Evolutionary conservation across 1,284 basidiomycete species (phyloP).

Genomic region (Sporisorium iseilematis-ciliati): DNA sequence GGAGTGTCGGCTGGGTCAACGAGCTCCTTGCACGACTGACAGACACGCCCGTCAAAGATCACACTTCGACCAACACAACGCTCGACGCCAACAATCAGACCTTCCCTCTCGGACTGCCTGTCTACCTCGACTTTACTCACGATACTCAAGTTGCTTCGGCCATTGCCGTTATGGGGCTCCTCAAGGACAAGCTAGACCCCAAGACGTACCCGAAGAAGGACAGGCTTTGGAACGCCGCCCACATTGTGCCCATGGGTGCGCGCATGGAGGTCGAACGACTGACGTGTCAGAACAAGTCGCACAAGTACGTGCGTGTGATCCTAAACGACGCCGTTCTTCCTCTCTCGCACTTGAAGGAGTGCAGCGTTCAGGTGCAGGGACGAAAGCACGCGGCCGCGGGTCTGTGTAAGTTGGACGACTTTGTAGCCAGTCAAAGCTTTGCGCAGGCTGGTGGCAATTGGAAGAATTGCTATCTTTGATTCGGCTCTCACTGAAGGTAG

Average conservation of each 20-base stretch:
- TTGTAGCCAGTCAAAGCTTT: slow-evolving; percentile 26
- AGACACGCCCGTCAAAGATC: slow-evolving; percentile 17
- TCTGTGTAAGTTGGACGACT: slow-evolving; percentile 20
- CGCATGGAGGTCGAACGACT: slow-evolving; percentile 20
- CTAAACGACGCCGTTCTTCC: slow-evolving; percentile 26
- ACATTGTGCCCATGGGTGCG: slow-evolving; percentile 25
- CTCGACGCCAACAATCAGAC: slow-evolving; percentile 17
- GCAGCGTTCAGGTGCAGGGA: slow-evolving; percentile 16
- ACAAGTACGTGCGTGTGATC: slow-evolving; percentile 25
- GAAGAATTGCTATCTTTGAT: slow-evolving; percentile 22
- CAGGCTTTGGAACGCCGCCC: slow-evolving; percentile 19
- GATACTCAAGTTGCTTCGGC: slow-evolving; percentile 25
- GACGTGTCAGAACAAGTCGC: slow-evolving; percentile 10
- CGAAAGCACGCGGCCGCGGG: slow-evolving; percentile 16
- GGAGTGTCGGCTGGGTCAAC: slow-evolving; percentile 34
- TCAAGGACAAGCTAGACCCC: slow-evolving; percentile 15
- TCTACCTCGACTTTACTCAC: slow-evolving; percentile 34
- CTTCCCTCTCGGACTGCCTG: slow-evolving; percentile 11
- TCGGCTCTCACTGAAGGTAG: too few relatives aligned
- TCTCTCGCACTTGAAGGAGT: slow-evolving; percentile 12
- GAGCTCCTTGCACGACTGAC: slow-evolving; percentile 33
- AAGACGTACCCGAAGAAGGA: slow-evolving; percentile 5
- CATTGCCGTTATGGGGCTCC: slow-evolving; percentile 22
- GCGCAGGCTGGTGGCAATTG: slow-evolving; percentile 31
- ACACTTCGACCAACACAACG: slow-evolving; percentile 26